Evolutionary conservation across 768 basidiomycete species (phyloP).

Genomic region (Leccinum olivaceopallidum): DNA sequence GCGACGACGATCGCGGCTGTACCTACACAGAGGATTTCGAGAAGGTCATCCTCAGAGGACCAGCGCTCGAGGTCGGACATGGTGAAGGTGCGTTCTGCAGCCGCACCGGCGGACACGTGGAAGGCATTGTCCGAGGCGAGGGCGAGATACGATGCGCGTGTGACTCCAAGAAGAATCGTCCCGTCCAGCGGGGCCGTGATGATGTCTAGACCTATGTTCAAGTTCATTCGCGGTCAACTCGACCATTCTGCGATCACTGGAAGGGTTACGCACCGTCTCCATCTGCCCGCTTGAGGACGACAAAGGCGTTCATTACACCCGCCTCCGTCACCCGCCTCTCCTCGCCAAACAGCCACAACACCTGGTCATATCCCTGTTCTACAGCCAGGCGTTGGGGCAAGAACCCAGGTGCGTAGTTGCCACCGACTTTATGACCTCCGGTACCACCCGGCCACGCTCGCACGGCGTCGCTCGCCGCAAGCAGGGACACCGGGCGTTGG

Average conservation of each 20-base stretch:
- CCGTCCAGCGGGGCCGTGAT: constrained; percentile 90
- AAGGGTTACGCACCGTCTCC: constrained; percentile 42
- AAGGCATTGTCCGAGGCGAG: constrained; percentile 67
- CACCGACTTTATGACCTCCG: constrained; percentile 59
- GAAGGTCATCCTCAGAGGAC: constrained; percentile 58
- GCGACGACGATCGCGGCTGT: constrained; percentile 79
- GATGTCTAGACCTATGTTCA: constrained; percentile 54
- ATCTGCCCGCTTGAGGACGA: constrained; percentile 58
- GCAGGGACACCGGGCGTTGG: constrained; percentile 52
- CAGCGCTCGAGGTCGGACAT: constrained; percentile 58
- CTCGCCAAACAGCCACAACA: constrained; percentile 75
- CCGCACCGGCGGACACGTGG: constrained; percentile 20
- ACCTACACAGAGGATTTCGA: constrained; percentile 86
- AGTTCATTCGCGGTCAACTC: background rate
- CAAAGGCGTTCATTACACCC: constrained; percentile 82
- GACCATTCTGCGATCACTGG: background rate
- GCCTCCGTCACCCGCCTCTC: constrained; percentile 57
- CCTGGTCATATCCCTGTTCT: constrained; percentile 70
- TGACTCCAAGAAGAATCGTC: constrained; percentile 91
- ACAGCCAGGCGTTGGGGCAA: constrained; percentile 66
- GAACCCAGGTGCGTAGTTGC: constrained; percentile 65
- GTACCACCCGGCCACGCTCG: constrained; percentile 86
- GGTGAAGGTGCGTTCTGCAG: constrained; percentile 62
- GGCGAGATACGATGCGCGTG: constrained; percentile 78
- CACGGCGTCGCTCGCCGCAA: constrained; percentile 69